Evolutionary conservation across 129 eudicot species (phyloP), one percentile per base, ranked within the genome.

Genomic region (Logfia minima): DNA sequence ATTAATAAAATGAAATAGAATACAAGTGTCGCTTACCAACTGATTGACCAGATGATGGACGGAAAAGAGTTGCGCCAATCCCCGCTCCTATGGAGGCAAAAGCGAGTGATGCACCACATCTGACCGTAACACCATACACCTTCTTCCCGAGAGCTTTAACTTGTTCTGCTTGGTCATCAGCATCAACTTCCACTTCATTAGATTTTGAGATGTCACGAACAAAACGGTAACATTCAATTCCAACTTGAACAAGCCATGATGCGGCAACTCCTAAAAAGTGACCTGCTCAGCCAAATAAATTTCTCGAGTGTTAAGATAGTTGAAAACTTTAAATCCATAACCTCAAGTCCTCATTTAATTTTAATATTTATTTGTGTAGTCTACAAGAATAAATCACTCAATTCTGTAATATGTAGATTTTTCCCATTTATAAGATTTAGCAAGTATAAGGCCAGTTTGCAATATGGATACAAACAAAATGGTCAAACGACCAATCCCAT

Each of bases 41-140:
- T 81, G 92, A 83, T 80, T 94, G 99, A 32, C 99, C 99, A 55
- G 81, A 45, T 21, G 90, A 78, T 60, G 99, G 97, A 71, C 90
- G 96, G 59, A 91, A 41, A 4, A 89, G 59, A 0, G 85, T 68
- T 32, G 97, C 93, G 24, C 99, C 97, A 2, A 94, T 56, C 22
- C 97, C 99, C 17, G 99, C 99, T 76, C 99, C 99, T 26, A 94
- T 80, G 65, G 99, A 90, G n/a, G 97, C 99, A 68, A 89, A 89
- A 69, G 87, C 66, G 14, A 91, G 84, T 8, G 97, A 86, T n/a
- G 93, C 80, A 63, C 87, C 83, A 79, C 97, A 87, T 71, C 86
- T 81, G 75, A 86, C 6, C 10, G 89, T 87, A 31, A 66, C 65
- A 58, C 79, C 86, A 53, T 62, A 83, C 66, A 91, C 80, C 83